Base-by-base conservation (phyloP, 768 basidiomycete species). In the Mycena filopes region DNA sequence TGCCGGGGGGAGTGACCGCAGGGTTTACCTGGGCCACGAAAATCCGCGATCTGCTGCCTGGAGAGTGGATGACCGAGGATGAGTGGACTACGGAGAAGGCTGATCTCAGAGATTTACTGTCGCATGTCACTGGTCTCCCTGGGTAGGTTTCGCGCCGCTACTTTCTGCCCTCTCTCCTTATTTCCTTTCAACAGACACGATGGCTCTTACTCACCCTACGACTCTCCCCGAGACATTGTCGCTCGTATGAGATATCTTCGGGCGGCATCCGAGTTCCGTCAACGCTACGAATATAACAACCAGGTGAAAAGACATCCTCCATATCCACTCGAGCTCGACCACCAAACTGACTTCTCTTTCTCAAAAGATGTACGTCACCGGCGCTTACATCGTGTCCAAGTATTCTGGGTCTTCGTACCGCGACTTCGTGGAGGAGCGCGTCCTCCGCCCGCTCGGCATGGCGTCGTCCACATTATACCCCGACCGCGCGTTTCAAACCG, bases 391-490 rank as follows among this genome's bases (percentile, higher is more conserved):
- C 25, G 69, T 83, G 2, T 63, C 60, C 8, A 67, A 64, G 36
- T 70, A 67, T 36, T 46, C 66, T 0, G 67, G 70, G 45, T 47
- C 51, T 41, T 23, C 74, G 2, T 84, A 80, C 60, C 68, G 71
- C 11, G 72, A 78, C 3, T 87, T 83, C 38, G 81, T 84, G 20
- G 66, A 74, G 20, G 74, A 77, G 28, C 82, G 82, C 11, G 75
- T 86, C 15, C 78, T 85, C 51, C 31, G 57, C 0, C 82, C 82
- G 0, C 65, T 85, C 9, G 72, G 72, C 20, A 84, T 86, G 84
- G 60, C 70, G 0, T 71, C 74, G 2, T 79, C 83, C 1, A 84
- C 81, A 0, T 82, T 78, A 57, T 79, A 74, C 2, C 74, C 75
- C 0, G 38, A 63, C 7, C 75, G 74, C 21, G 84, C 83, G 1